phyloP scores from a whole-genome alignment of 495 filamentous ascomycete genomes.

The Rostrohypoxylon terebratum region DNA sequence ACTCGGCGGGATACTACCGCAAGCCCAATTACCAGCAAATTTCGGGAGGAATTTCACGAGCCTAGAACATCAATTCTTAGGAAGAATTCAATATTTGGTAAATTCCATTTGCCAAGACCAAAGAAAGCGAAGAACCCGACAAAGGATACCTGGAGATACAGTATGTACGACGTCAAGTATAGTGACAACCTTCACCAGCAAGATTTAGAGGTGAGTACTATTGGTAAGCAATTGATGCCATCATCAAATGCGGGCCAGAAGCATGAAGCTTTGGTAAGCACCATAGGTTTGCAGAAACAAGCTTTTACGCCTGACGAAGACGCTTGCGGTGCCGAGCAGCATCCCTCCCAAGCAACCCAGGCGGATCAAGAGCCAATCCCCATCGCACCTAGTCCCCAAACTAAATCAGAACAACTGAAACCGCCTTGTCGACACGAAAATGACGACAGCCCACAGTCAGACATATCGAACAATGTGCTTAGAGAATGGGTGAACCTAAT shows the following conservation, averaged over 20 bases:
- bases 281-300: neutral
- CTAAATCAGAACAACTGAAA: slow-evolving; percentile 26
- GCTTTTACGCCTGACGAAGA: slow-evolving; percentile 1
- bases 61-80: slow-evolving; percentile 23
- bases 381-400: neutral
- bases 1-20: slow-evolving; percentile 43
- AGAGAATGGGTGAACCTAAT: slow-evolving; percentile 50
- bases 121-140: slow-evolving; percentile 44
- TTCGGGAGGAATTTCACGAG: slow-evolving; percentile 49
- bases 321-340: neutral
- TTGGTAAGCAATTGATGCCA: neutral
- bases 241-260: slow-evolving; percentile 4
- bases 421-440: slow-evolving; percentile 19
- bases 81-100: slow-evolving; percentile 51
- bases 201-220: neutral
- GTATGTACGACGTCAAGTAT: neutral
- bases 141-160: slow-evolving; percentile 30
- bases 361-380: neutral
- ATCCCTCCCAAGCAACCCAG: neutral
- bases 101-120: slow-evolving; percentile 50
- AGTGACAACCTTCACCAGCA: neutral
- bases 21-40: slow-evolving; percentile 47
- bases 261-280: neutral
- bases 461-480: slow-evolving; percentile 45
- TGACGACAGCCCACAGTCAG: slow-evolving; percentile 28